phyloP scores from a whole-genome alignment of 768 basidiomycete species.

The Amanita phalloides region DNA sequence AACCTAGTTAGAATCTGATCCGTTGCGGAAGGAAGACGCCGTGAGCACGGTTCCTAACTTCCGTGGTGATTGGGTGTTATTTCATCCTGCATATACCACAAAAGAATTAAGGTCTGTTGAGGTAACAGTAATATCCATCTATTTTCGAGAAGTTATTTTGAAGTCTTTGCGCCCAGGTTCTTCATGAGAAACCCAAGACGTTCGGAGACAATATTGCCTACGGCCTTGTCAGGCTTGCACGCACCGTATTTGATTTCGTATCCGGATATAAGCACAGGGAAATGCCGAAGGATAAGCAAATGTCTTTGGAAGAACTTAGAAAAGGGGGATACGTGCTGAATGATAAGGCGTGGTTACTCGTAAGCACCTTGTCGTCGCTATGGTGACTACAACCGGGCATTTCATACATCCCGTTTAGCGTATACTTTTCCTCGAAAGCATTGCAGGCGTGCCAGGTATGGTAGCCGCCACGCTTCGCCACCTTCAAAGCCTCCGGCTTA shows the following conservation, averaged over 20 bases:
- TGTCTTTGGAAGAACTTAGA: constrained; percentile 66
- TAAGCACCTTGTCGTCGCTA: constrained; percentile 19
- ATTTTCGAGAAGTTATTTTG: not conserved
- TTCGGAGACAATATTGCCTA: constrained; percentile 66
- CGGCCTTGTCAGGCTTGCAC: constrained; percentile 44
- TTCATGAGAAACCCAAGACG: constrained; percentile 55
- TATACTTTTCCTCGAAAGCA: constrained; percentile 63
- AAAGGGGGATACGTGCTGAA: constrained; percentile 65
- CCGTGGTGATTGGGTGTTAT: constrained; percentile 82
- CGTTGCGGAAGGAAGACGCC: constrained; percentile 31
- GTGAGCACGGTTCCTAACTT: constrained; percentile 44
- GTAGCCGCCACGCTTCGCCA: constrained; percentile 86
- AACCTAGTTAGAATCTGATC: not conserved
- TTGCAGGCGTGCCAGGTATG: constrained; percentile 96
- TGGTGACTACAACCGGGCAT: not conserved
- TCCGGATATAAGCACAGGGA: constrained; percentile 77
- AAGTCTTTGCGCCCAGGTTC: constrained; percentile 34
- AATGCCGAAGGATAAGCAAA: constrained; percentile 46
- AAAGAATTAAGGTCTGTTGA: constrained; percentile 66
- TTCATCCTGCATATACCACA: constrained; percentile 83
- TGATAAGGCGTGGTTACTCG: constrained; percentile 68
- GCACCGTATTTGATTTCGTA: constrained; percentile 71
- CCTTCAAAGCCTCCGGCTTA: constrained; percentile 75
- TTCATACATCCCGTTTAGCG: constrained; percentile 21
- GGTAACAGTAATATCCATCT: constrained; percentile 21